phyloP scores from a whole-genome alignment of 805 yeast genomes.

The Ogataea chonburiensis region DNA sequence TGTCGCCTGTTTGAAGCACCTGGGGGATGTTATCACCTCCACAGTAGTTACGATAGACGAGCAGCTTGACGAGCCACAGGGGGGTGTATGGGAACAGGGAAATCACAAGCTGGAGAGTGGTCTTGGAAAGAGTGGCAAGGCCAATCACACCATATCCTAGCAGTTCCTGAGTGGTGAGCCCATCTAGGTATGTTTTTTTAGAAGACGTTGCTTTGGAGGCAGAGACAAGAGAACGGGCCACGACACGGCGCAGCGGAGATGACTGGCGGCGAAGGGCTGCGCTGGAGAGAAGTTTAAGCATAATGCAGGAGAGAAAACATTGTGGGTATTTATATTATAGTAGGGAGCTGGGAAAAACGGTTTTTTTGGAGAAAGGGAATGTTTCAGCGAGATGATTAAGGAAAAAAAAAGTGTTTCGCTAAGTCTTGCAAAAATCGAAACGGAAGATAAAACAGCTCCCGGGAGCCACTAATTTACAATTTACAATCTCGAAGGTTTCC shows the following conservation, averaged over 20 bases:
- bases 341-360: background rate
- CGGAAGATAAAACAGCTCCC: too few relatives aligned
- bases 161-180: slow-evolving; percentile 53
- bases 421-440: slow-evolving; percentile 9
- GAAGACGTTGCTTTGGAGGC: too few relatives aligned
- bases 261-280: background rate
- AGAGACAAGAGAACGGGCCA: background rate
- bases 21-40: slow-evolving; percentile 82
- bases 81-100: slow-evolving; percentile 76
- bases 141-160: slow-evolving; percentile 70
- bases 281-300: slow-evolving; percentile 1
- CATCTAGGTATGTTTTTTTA: slow-evolving; percentile 43
- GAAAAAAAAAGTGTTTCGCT: slow-evolving; percentile 6
- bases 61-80: slow-evolving; percentile 59
- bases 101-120: slow-evolving; percentile 59
- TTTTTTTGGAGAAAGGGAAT: slow-evolving; percentile 5
- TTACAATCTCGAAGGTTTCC: too few relatives aligned
- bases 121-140: slow-evolving; percentile 61
- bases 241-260: background rate
- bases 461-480: too few relatives aligned
- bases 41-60: slow-evolving; percentile 81
- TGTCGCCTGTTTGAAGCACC: slow-evolving; percentile 67
- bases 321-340: slow-evolving; percentile 7
- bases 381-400: slow-evolving; percentile 11
- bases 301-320: background rate